Evolutionary conservation across 768 basidiomycete species (phyloP).

Genomic region (Mycena polygramma): DNA sequence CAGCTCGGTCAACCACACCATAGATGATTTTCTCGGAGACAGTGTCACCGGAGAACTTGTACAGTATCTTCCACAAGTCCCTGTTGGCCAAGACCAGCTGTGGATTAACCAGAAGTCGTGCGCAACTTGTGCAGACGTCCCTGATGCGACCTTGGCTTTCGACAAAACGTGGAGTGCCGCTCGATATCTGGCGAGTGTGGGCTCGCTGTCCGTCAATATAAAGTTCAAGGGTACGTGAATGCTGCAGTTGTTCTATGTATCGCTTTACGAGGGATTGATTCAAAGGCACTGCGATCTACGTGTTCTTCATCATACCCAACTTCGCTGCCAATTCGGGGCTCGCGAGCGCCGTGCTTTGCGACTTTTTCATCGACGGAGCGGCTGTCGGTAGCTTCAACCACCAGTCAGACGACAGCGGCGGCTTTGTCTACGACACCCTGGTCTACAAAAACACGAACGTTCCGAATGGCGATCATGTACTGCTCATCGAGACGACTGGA

Average conservation of each 20-base stretch:
- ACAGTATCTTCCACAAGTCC: conserved; percentile 31
- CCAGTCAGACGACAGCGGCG: conserved; percentile 28
- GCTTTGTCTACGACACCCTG: conserved; percentile 31
- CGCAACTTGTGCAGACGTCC: conserved; percentile 27
- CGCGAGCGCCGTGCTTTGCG: conserved; percentile 21
- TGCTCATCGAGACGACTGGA: conserved; percentile 36
- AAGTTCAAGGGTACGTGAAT: conserved; percentile 33
- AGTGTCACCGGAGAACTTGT: conserved; percentile 29
- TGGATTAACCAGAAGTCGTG: conserved; percentile 36
- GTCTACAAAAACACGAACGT: conserved; percentile 35
- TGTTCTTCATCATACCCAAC: conserved; percentile 40
- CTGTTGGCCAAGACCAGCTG: neutral
- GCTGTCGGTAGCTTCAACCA: conserved; percentile 36
- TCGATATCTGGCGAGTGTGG: conserved; percentile 24
- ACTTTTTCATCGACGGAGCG: conserved; percentile 36
- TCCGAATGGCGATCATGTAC: conserved; percentile 32
- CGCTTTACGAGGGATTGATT: neutral
- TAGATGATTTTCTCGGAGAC: conserved; percentile 41
- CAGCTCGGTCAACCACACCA: conserved; percentile 36
- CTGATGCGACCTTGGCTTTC: conserved; percentile 16
- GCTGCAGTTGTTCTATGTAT: neutral
- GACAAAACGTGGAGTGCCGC: conserved; percentile 38
- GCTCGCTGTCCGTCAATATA: conserved; percentile 29
- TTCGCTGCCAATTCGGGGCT: conserved; percentile 18
- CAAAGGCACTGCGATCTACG: conserved; percentile 39